Base-by-base conservation (phyloP, 176 grass and related monocot species). In the Juncus inflexus region DNA sequence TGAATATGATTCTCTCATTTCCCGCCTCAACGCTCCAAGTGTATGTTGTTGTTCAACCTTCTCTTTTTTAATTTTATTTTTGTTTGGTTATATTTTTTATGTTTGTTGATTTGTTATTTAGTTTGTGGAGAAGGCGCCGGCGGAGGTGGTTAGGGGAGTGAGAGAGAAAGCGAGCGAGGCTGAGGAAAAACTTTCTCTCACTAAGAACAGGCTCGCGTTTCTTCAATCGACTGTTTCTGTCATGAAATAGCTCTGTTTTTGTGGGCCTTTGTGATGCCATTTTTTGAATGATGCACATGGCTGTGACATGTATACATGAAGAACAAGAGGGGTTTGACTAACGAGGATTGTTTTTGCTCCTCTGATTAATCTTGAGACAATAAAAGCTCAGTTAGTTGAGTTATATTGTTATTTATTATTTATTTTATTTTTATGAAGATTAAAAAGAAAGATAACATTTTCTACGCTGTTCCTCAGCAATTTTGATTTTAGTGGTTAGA, bases 81-180 rank as follows among this genome's bases (percentile, higher is more conserved):
- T 16, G 6, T 58, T 73, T 15, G 12, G 52, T 19, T 58, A 37
- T 36, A 1, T 5, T 51, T 35, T 41, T 15, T 16, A 10, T 75
- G 16, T 52, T 12, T 63, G 16, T 19, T 70, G 35, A 62, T 35
- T 13, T 40, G 35, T 36, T 62, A 2, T 45, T 80, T 37, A 97
- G 94, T 97, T 97, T 60, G 19, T 86, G 72, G 85, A 97, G 65
- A 91, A 91, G 64, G 94, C 94, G 9, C 94, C 94, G 2, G 85
- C 83, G 70, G 88, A 92, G 19, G 81, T 97, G 74, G 88, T 97
- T 28, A 77, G 80, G 61, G 88, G 85, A 62, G 88, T 97, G 64
- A 76, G 75, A 58, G 88, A 97, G 64, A 97, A 97, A 69, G 94
- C 88, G 62, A 79, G 69, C 0, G 85, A 97, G 43, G 85, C 94